Base-by-base conservation (phyloP, 169 alveolate species). In the Eimeria tenella region DNA sequence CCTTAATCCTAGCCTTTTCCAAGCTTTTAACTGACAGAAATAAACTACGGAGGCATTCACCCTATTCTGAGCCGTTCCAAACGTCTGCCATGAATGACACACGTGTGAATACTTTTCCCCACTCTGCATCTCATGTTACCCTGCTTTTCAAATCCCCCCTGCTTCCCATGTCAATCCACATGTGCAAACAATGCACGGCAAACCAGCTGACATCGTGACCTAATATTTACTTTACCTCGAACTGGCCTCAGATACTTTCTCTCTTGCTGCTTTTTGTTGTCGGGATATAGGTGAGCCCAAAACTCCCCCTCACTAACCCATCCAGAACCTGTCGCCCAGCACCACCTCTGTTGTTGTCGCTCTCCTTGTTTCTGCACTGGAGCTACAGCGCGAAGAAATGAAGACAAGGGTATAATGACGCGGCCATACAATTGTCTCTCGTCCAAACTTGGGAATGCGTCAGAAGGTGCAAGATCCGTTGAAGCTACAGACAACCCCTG, bases 271-370 rank as follows among this genome's bases (percentile, higher is more conserved):
- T 58, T 81, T 42, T 93, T 58, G 93, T 93, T 93, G 60, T 81
- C 86, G 4, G 95, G 95, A 60, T 65, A 93, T 8, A 93, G 81
- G 25, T 93, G 95, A 7, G 86, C 90, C 95, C 95, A 93, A 49
- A 93, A 93, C 49, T 81, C 95, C 19, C 87, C 79, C 17, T 71
- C 83, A 49, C 90, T 93, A 15, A 82, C 93, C 60, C 90, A 25
- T 25, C 53, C 94, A 49, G 86, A 50, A 7, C 68, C 65, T 53
- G 21, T 13, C 19, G 21, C 4, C 68, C 68, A 86, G n/a, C 60
- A 9, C 70, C 89, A 21, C 25, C 53, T 53, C 89, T 21, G 73
- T 23, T 68, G 79, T 3, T 68, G 79, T 23, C n/a, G 42, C 50
- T 68, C 31, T n/a, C n/a, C 79, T 68, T 68, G 87, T 25, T 77